phyloP scores from a whole-genome alignment of 2,329 filamentous ascomycete genomes.

The Volutella citrinella region DNA sequence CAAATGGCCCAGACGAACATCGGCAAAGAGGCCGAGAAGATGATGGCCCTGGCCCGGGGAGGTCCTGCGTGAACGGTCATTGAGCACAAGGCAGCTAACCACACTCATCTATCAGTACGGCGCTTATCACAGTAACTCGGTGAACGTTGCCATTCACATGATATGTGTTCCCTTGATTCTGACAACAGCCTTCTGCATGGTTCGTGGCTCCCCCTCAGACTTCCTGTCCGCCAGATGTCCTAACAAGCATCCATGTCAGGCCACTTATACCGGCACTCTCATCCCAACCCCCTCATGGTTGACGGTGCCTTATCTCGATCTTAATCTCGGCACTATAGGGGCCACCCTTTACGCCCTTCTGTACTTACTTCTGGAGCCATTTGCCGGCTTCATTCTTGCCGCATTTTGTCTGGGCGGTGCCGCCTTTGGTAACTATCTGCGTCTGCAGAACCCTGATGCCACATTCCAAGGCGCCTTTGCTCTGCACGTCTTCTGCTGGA shows the following conservation, averaged over 20 bases:
- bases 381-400: slow-evolving; percentile 77
- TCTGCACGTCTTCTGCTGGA: slow-evolving; percentile 74
- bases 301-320: slow-evolving; percentile 63
- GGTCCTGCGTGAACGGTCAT: no score
- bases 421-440: slow-evolving; percentile 72
- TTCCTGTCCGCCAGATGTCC: background rate
- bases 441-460: slow-evolving; percentile 49
- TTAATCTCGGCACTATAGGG: slow-evolving; percentile 63
- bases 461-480: slow-evolving; percentile 59
- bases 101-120: slow-evolving; percentile 78
- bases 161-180: slow-evolving; percentile 75
- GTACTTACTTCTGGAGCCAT: slow-evolving; percentile 90
- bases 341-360: slow-evolving; percentile 70
- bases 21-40: no score
- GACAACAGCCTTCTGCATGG: slow-evolving; percentile 67
- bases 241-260: slow-evolving; percentile 37
- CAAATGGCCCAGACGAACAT: no score
- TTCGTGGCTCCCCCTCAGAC: slow-evolving; percentile 39
- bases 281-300: slow-evolving; percentile 65
- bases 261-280: slow-evolving; percentile 60
- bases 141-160: slow-evolving; percentile 78
- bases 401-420: slow-evolving; percentile 73
- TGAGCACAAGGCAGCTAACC: no score
- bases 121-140: slow-evolving; percentile 74
- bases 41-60: no score